Conservation (phyloP, 2,329 filamentous ascomycete species). For the Cryphonectria naterciae region DNA sequence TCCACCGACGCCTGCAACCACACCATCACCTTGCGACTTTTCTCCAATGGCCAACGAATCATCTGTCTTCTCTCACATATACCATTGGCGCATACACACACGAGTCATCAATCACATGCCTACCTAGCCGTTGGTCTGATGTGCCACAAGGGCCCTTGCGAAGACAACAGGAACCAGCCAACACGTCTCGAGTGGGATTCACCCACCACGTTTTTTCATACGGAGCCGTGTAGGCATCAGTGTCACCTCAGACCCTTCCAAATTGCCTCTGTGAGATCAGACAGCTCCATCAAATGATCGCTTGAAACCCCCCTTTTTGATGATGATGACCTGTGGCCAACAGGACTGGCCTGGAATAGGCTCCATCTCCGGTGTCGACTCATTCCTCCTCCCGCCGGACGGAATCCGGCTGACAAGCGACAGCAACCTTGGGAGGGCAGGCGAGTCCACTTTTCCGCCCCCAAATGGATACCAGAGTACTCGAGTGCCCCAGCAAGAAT, state of each 20-base stretch:
- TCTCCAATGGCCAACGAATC: not conserved
- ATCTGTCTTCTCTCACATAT: not conserved
- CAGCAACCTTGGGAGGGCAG: not conserved
- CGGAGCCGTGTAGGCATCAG: not conserved
- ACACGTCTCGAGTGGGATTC: not conserved
- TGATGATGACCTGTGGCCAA: not conserved
- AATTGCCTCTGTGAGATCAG: not conserved
- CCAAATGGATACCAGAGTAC: not conserved
- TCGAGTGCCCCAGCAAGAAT: not conserved
- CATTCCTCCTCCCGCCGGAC: not conserved
- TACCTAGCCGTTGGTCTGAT: not conserved
- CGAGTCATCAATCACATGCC: not conserved
- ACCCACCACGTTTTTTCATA: not conserved
- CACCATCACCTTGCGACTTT: not conserved
- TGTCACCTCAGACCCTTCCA: not conserved
- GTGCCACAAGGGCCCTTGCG: not conserved
- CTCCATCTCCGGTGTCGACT: constrained; percentile 1
- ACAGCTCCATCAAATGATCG: not conserved
- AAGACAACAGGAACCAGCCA: not conserved
- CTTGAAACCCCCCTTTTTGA: not conserved
- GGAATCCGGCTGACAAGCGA: constrained; percentile 1
- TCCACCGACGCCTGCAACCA: not conserved
- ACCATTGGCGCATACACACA: not conserved
- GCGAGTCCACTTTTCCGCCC: constrained; percentile 3
- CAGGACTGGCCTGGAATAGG: not conserved